Conservation (phyloP, 2,329 filamentous ascomycete genomes). For the Colletotrichum sidae region DNA sequence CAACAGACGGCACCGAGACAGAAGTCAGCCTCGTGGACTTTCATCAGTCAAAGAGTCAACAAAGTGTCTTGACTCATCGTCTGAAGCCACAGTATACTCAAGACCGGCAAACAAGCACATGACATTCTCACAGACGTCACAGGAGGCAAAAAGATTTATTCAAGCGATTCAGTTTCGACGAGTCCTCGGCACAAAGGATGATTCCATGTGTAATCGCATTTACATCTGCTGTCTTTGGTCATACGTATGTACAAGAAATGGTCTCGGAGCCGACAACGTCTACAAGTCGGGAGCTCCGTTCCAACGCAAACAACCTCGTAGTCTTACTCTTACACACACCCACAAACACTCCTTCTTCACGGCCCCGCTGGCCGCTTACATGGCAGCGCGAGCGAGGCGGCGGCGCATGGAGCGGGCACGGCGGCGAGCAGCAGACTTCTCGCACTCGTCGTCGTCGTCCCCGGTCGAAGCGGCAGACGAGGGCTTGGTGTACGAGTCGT, state of each 20-base stretch:
- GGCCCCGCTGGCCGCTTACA: neutral
- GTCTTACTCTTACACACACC: slow-evolving; percentile 1
- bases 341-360: neutral
- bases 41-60: no score
- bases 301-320: neutral
- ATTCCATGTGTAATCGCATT: slow-evolving; percentile 21
- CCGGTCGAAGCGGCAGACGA: neutral
- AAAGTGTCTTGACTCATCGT: no score
- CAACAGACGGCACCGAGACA: no score
- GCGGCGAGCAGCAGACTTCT: slow-evolving; percentile 30
- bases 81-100: no score
- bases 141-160: neutral
- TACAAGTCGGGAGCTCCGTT: neutral
- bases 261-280: neutral
- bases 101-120: no score
- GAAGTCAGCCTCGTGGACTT: no score
- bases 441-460: slow-evolving; percentile 16
- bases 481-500: neutral
- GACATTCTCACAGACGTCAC: neutral
- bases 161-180: slow-evolving; percentile 23
- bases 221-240: slow-evolving; percentile 36
- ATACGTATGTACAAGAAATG: slow-evolving; percentile 36
- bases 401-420: slow-evolving; percentile 33
- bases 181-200: slow-evolving; percentile 22
- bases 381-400: slow-evolving; percentile 16